Evolutionary conservation across 2,329 filamentous ascomycete species (phyloP).

Genomic region (Hymenoscyphus repandus): DNA sequence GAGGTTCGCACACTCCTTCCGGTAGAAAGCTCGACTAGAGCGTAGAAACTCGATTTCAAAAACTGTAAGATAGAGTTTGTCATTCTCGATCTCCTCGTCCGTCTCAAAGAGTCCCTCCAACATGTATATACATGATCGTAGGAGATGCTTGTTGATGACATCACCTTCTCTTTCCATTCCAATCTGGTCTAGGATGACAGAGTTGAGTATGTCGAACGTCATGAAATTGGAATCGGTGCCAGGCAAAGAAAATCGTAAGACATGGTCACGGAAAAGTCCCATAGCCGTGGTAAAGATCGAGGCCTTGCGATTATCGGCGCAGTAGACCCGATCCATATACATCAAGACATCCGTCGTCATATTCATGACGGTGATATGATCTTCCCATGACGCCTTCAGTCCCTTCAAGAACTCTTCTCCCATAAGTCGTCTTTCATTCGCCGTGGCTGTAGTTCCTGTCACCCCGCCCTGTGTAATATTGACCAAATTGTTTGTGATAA

Average conservation of each 20-base stretch:
- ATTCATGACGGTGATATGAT: conserved; percentile 88
- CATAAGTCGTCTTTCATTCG: conserved; percentile 70
- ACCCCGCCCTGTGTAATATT: conserved; percentile 53
- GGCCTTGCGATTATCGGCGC: conserved; percentile 64
- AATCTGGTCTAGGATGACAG: conserved; percentile 83
- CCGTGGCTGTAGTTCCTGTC: conserved; percentile 60
- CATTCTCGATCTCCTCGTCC: conserved; percentile 67
- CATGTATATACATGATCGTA: conserved; percentile 84
- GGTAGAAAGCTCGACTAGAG: conserved; percentile 70
- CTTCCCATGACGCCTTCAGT: conserved; percentile 75
- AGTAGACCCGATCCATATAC: conserved; percentile 91
- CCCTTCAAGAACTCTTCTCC: conserved; percentile 79
- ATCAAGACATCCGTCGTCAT: conserved; percentile 96
- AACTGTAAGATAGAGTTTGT: conserved; percentile 75
- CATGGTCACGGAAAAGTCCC: conserved; percentile 80
- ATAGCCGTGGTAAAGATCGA: conserved; percentile 83
- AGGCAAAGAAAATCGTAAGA: conserved; percentile 58
- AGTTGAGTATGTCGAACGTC: conserved; percentile 72
- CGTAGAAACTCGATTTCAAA: conserved; percentile 78
- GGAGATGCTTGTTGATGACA: conserved; percentile 74
- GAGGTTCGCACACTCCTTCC: conserved; percentile 65
- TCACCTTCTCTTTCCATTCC: conserved; percentile 89
- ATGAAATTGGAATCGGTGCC: conserved; percentile 38
- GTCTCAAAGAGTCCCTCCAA: conserved; percentile 82
- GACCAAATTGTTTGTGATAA: conserved; percentile 66